These are phyloP conservation scores for Gossypium herbaceum DNA, from an alignment of 345 rosid species.

Conservation along the genomic window DNA sequence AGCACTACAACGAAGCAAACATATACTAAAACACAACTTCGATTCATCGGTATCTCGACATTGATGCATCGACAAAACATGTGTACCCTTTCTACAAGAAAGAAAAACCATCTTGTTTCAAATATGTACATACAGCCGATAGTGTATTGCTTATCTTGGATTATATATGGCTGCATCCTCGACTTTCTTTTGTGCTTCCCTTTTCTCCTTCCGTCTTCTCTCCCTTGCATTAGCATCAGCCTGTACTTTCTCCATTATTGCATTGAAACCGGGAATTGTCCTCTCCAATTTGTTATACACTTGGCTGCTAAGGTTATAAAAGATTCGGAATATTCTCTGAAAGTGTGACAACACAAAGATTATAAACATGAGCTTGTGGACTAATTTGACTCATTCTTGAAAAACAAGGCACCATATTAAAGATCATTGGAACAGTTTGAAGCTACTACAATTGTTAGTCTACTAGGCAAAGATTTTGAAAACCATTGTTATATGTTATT, in stretches of 20 bases:
- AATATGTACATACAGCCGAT: not conserved
- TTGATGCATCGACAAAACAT: not conserved
- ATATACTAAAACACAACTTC: no score
- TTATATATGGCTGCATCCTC: constrained; percentile 23
- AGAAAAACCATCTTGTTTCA: not conserved
- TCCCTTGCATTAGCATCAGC: constrained; percentile 33
- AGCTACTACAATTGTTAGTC: not conserved
- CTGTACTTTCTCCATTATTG: constrained; percentile 47
- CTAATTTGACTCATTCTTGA: not conserved
- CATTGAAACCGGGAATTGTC: constrained; percentile 55
- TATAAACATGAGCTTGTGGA: not conserved
- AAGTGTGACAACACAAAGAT: not conserved
- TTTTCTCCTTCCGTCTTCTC: constrained; percentile 32
- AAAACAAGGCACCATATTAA: not conserved
- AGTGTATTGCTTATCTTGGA: constrained; percentile 25
- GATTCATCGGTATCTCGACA: no score
- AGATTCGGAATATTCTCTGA: constrained; percentile 47
- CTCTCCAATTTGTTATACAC: constrained; percentile 34
- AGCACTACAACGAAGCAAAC: no score
- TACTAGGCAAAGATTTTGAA: not conserved
- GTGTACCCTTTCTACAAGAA: not conserved
- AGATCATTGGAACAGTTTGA: not conserved
- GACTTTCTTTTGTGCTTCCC: constrained; percentile 36
- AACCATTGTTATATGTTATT: not conserved
- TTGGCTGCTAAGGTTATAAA: constrained; percentile 36